A percentile compares a stretch with the other conserved stretches of the same genome.
These are phyloP conservation scores for Melocanna baccifera DNA, from an alignment of 176 grass and related monocot genomes.

Conservation along the genomic window DNA sequence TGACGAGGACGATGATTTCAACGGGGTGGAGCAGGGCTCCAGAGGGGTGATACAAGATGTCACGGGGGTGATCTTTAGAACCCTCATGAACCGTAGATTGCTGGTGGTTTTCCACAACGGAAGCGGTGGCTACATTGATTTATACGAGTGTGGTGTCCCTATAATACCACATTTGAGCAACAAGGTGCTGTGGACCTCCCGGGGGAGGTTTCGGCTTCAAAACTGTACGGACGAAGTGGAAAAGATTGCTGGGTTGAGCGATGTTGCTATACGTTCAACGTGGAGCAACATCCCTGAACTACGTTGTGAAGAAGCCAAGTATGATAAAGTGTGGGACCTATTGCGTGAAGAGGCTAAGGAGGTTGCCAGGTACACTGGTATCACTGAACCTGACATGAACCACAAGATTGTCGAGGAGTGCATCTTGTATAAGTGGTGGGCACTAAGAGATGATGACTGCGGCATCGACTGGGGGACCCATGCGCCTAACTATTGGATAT, in stretches of 20 bases:
- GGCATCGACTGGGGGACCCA: neutral
- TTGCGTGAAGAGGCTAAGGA: neutral
- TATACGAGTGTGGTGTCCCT: neutral
- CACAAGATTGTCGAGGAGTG: neutral
- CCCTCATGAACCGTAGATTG: too few relatives aligned
- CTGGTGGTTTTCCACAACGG: neutral
- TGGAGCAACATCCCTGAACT: too few relatives aligned
- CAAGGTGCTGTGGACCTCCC: neutral
- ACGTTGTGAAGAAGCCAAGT: too few relatives aligned
- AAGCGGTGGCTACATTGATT: neutral
- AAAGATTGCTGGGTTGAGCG: neutral
- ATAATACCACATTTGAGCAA: rapidly evolving
- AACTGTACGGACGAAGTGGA: rapidly evolving
- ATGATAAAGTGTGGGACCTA: neutral
- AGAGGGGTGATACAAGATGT: neutral
- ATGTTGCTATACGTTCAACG: neutral
- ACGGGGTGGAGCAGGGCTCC: neutral
- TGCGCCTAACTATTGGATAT: neutral
- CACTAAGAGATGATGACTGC: rapidly evolving
- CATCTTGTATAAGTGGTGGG: neutral
- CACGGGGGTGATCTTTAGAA: neutral
- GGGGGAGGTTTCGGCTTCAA: neutral
- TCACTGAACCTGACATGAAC: neutral
- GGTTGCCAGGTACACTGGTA: neutral
- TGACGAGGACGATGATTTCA: neutral